Conservation (phyloP, 441 rosid species). For the Pelargonium australe region DNA sequence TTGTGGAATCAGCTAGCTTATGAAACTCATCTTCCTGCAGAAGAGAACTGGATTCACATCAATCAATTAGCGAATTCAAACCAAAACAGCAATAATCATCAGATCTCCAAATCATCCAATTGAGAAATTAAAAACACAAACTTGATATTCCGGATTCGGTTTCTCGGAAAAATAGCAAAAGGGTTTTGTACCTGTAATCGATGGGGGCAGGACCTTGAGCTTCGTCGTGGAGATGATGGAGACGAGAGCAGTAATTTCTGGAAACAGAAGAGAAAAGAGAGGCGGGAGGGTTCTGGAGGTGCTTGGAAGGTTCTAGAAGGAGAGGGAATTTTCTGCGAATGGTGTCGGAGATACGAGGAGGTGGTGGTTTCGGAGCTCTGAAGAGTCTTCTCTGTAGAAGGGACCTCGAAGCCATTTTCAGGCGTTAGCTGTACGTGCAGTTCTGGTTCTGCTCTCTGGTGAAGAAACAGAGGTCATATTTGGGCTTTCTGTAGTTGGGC, state of each 20-base stretch:
- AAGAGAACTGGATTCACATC: conserved; percentile 49
- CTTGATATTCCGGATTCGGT: too few relatives aligned
- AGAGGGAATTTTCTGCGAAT: conserved; percentile 11
- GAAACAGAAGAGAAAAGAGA: conserved; percentile 18
- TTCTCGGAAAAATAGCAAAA: not conserved
- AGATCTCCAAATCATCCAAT: too few relatives aligned
- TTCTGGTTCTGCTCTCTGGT: too few relatives aligned
- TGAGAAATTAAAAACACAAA: too few relatives aligned
- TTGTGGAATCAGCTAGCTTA: conserved; percentile 60
- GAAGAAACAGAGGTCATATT: too few relatives aligned
- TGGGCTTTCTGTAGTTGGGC: too few relatives aligned
- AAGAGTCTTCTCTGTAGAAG: conserved; percentile 32
- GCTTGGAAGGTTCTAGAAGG: conserved; percentile 14
- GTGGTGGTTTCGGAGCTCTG: conserved; percentile 26
- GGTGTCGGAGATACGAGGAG: conserved; percentile 12
- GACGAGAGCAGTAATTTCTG: conserved; percentile 45
- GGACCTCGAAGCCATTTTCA: conserved; percentile 43
- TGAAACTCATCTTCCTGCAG: conserved; percentile 87
- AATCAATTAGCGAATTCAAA: conserved; percentile 8
- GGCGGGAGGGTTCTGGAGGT: conserved; percentile 7
- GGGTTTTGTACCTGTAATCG: conserved; percentile 43
- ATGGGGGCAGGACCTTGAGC: conserved; percentile 51
- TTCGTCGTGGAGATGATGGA: conserved; percentile 20
- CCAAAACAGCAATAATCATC: not conserved
- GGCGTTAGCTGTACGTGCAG: not conserved